These are phyloP conservation scores for Curvularia lunata DNA, from an alignment of 2,329 filamentous ascomycete species.

Conservation along the genomic window DNA sequence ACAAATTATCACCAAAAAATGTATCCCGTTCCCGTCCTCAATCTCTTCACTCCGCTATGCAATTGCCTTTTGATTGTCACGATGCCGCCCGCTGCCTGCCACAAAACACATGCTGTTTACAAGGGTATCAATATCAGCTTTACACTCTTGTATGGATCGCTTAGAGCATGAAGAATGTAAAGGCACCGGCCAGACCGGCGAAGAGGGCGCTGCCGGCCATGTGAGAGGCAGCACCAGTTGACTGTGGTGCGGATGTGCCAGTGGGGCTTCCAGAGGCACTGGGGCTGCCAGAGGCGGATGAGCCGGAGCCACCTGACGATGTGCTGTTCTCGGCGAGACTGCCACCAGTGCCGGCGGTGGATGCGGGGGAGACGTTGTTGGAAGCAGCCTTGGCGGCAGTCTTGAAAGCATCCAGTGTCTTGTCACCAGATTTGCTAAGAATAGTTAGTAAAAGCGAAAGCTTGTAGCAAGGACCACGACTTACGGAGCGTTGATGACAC, in stretches of 20 bases:
- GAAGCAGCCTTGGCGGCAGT: conserved; percentile 28
- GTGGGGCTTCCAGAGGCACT: background rate
- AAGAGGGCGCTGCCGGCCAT: conserved; percentile 34
- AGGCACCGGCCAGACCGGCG: conserved; percentile 36
- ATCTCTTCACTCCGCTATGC: conserved; percentile 6
- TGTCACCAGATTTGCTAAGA: conserved; percentile 27
- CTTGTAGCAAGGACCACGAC: conserved; percentile 9
- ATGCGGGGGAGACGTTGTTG: conserved; percentile 33
- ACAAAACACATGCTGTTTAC: background rate
- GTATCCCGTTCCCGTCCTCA: background rate
- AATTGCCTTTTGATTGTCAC: background rate
- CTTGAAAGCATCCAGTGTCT: conserved; percentile 35
- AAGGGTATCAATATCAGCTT: conserved; percentile 24
- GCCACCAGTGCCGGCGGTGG: conserved; percentile 35
- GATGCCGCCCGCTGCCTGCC: conserved; percentile 3
- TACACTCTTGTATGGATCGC: conserved; percentile 3
- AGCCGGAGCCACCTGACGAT: conserved; percentile 17
- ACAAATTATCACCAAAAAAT: conserved; percentile 14
- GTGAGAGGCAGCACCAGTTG: conserved; percentile 38
- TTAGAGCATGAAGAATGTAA: conserved; percentile 44
- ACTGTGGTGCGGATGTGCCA: conserved; percentile 6
- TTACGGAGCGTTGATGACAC: conserved; percentile 50
- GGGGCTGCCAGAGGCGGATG: conserved; percentile 21
- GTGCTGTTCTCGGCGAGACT: conserved; percentile 31
- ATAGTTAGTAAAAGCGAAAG: conserved; percentile 18